Conservation (phyloP, 2,329 filamentous ascomycete genomes). For the Ascochyta viciae-villosae region DNA sequence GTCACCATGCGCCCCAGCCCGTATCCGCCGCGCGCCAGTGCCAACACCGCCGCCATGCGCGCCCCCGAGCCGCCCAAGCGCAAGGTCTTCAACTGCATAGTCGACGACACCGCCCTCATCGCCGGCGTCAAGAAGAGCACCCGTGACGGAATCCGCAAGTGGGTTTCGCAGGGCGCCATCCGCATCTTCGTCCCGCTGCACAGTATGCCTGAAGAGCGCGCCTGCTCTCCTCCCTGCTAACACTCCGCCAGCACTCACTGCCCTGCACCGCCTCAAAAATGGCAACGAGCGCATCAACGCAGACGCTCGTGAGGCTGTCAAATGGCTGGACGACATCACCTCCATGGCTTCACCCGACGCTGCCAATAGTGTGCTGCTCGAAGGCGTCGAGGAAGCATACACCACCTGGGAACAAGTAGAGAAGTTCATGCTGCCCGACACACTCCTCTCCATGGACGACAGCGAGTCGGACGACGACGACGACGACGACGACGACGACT, state of each 20-base stretch:
- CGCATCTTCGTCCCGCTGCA: constrained; percentile 60
- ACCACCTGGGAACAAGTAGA: constrained; percentile 59
- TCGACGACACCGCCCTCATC: constrained; percentile 59
- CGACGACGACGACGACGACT: constrained; percentile 34
- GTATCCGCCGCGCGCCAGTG: constrained; percentile 37
- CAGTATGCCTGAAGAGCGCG: constrained; percentile 48
- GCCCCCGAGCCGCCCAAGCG: constrained; percentile 44
- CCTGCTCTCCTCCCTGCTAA: constrained; percentile 25
- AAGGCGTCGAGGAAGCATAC: constrained; percentile 57
- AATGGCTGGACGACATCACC: constrained; percentile 61
- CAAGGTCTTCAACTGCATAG: constrained; percentile 62
- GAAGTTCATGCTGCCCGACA: constrained; percentile 56
- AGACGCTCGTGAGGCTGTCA: constrained; percentile 57
- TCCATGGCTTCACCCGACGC: constrained; percentile 49
- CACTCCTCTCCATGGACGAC: constrained; percentile 57
- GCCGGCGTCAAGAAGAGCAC: constrained; percentile 60
- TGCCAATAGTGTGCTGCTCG: constrained; percentile 51
- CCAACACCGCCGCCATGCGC: constrained; percentile 34
- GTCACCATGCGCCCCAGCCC: constrained; percentile 43
- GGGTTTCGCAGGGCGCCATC: constrained; percentile 58
- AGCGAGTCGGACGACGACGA: constrained; percentile 40
- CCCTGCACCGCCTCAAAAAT: constrained; percentile 54
- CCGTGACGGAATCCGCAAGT: constrained; percentile 60
- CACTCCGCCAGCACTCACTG: constrained; percentile 51
- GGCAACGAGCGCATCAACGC: constrained; percentile 51